Evolutionary conservation across 2,329 filamentous ascomycete species (phyloP), one percentile per base, ranked within the genome.

Genomic region (Colletotrichum liriopes): DNA sequence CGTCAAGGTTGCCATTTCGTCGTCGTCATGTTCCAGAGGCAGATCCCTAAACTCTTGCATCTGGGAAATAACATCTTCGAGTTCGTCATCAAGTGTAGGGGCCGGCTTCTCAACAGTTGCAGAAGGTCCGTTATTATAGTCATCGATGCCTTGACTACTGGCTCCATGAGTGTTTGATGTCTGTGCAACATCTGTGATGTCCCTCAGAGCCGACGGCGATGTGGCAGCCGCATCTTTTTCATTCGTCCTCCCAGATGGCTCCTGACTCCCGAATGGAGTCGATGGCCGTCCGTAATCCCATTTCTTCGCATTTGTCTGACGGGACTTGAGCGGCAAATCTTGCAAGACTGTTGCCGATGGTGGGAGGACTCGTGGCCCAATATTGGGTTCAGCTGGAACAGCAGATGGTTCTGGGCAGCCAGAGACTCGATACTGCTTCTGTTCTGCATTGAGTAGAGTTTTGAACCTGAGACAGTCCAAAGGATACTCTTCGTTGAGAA

Each of bases 401-500:
- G 59, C 32, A 54, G 26, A 29, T n/a, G 32, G 52, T 41, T 35
- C 77, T 73, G 84, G 81, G 77, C 82, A 84, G 52, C 88, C 93
- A 63, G 78, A 78, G 35, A 93, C 85, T 71, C 79, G 82, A 77
- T 94, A 96, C 58, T 88, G 88, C 35, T 80, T 80, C 75, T 91
- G 89, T 3, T 82, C 82, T 6, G 88, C 85, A 73, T 93, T 90
- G 20, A 94, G 80, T 0, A 94, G 74, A 1, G 82, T 81, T 7
- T 85, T 84, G 73, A 89, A 91, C 45, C 83, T 82, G 47, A 94
- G 87, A 74, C 93, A 95, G 67, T 95, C 92, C 2, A 92, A 82
- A 0, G 92, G 89, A 76, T 93, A 96, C 0, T 86, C 83, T 60
- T 93, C 91, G 69, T 91, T 92, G 14, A 95, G 91, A 3, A 97